Conservation (phyloP, 202 grass and related monocot species). For the Cymbopogon flexuosus region DNA sequence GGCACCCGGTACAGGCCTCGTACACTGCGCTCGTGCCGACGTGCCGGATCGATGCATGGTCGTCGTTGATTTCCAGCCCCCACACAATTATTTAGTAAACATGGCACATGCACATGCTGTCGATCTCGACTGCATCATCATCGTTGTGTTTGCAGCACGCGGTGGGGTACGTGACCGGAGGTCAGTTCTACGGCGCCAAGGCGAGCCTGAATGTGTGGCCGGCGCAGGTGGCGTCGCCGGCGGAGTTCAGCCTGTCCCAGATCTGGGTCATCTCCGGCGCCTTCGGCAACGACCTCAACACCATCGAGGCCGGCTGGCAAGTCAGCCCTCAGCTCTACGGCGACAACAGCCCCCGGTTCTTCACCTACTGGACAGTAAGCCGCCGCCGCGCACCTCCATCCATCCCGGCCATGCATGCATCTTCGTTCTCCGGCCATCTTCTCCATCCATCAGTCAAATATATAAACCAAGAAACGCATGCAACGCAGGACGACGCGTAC, state of each 20-base stretch:
- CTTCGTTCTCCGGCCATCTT: too few relatives aligned
- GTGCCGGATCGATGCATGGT: too few relatives aligned
- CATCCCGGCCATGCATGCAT: too few relatives aligned
- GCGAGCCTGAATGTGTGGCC: conserved; percentile 80
- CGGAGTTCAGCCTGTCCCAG: conserved; percentile 93
- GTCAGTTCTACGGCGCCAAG: conserved; percentile 60
- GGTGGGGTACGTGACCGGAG: conserved; percentile 57
- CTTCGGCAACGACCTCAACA: conserved; percentile 78
- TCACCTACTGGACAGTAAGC: conserved; percentile 94
- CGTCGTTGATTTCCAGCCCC: too few relatives aligned
- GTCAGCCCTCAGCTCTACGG: conserved; percentile 76
- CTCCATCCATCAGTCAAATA: too few relatives aligned
- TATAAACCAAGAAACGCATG: too few relatives aligned
- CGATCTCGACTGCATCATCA: too few relatives aligned
- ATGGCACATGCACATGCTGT: neutral
- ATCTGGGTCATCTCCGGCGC: conserved; percentile 80
- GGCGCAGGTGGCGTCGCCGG: conserved; percentile 48
- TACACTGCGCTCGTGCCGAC: too few relatives aligned
- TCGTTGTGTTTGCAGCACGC: conserved; percentile 49
- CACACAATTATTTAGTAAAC: too few relatives aligned
- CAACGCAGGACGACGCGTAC: conserved; percentile 62
- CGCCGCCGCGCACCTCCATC: neutral
- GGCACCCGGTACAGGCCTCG: too few relatives aligned
- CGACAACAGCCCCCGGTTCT: conserved; percentile 63
- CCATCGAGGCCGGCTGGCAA: conserved; percentile 89